Base-by-base conservation (phyloP, 345 rosid species). In the Firmiana major region DNA sequence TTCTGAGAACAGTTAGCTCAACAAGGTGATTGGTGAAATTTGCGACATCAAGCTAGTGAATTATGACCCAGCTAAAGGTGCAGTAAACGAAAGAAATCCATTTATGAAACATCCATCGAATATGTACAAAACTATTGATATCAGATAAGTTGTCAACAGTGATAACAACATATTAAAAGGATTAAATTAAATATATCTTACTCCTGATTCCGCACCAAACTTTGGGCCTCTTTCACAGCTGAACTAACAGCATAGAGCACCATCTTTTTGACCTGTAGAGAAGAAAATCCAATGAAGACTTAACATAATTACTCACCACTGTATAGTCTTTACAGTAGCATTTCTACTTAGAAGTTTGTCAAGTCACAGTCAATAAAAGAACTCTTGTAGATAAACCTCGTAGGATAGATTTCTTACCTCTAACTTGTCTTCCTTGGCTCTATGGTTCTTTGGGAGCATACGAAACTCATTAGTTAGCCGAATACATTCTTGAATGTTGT, bases 261-360 rank as follows among this genome's bases (percentile, higher is more conserved):
- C 90, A 88, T 88, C 85, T 88, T 88, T 74, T 86, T 88, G 46
- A 88, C 87, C 90, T 87, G 64, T 22, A 31, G 1, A 42, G 40
- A 73, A 71, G 53, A 77, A 51, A 48, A 68, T 15, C 57, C 12
- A 3, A 68, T 24, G 21, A 17, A 31, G 1, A 31, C 3, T 31
- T 31, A 31, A 31, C 34, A 31, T 31, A 31, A 31, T 31, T 31
- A 31, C 34, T 31, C 34, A 31, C 34, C 3, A 31, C 3, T 1
- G 34, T 31, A 31, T 2, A 31, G 34, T 31, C 34, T 31, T 31
- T 31, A 31, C 34, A 31, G 1, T 3, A 3, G 21, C 38, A 40
- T 40, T 58, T 40, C 71, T 40, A 66, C 49, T 65, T 65, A 10
- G 49, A 65, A 15, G n/a, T 62, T 28, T 28, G 13, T 12, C 66